These are phyloP conservation scores for Massospora cicadina DNA, from an alignment of 371 early-diverging fungal species.

Conservation along the genomic window DNA sequence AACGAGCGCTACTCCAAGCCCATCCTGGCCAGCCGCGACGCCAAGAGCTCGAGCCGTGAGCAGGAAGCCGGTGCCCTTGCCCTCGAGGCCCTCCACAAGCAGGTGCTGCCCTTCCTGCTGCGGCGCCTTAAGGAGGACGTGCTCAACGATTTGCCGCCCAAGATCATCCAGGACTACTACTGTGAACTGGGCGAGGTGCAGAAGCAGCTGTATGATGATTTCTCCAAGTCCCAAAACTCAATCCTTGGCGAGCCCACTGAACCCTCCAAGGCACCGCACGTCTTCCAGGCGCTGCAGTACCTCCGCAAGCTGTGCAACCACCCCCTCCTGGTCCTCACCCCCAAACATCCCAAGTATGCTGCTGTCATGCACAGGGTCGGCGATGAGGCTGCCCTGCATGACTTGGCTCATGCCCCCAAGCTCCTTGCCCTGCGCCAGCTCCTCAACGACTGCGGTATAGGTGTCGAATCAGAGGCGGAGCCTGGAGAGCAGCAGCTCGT, in stretches of 20 bases:
- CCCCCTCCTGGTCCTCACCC: slow-evolving; percentile 73
- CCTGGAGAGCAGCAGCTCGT: slow-evolving; percentile 36
- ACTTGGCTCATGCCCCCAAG: slow-evolving; percentile 84
- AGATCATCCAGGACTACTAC: slow-evolving; percentile 97
- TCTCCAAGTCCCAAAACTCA: slow-evolving; percentile 41
- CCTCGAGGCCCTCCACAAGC: slow-evolving; percentile 86
- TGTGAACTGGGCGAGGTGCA: slow-evolving; percentile 86
- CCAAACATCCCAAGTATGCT: slow-evolving; percentile 63
- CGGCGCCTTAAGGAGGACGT: slow-evolving; percentile 98
- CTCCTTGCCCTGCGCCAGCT: slow-evolving; percentile 72
- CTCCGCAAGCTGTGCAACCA: slow-evolving; percentile 93
- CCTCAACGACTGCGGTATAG: slow-evolving; percentile 85
- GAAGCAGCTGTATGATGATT: slow-evolving; percentile 76
- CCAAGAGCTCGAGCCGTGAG: slow-evolving; percentile 63
- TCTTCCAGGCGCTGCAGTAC: slow-evolving; percentile 94
- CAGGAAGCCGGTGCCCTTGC: slow-evolving; percentile 69
- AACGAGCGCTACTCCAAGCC: slow-evolving; percentile 81
- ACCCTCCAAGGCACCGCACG: slow-evolving; percentile 48
- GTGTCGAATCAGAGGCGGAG: slow-evolving; percentile 32
- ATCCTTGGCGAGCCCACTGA: slow-evolving; percentile 14
- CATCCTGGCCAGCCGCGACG: slow-evolving; percentile 74
- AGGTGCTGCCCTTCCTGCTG: slow-evolving; percentile 93
- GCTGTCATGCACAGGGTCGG: slow-evolving; percentile 38
- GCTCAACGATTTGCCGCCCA: slow-evolving; percentile 94
- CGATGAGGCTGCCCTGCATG: slow-evolving; percentile 47